Base-by-base conservation (phyloP, 1,284 basidiomycete species). In the Ganoderma lucidum region DNA sequence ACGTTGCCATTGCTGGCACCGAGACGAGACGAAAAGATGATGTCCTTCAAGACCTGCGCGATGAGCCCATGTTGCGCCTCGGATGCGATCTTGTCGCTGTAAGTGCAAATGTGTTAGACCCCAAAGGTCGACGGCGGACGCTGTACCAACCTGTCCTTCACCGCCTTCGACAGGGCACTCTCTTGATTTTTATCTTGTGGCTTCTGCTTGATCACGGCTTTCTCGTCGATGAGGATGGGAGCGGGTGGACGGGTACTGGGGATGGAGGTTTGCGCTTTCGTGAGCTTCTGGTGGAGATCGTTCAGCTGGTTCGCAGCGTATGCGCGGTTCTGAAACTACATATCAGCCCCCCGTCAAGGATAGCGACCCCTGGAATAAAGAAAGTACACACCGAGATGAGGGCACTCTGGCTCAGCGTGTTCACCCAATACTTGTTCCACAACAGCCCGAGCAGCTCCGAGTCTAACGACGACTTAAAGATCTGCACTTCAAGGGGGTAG, bases 341-440 rank as follows among this genome's bases (percentile, higher is more conserved):
- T 6, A 41, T 51, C 19, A 28, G 14, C 32, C 23, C 48, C 23
- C 35, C 19, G 45, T 19, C 53, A 32, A 14, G 8, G 23, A 12
- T 12, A 12, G 9, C 6, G 44, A 30, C 41, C 19, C 1, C 19
- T 3, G 23, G 42, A 4, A n/a, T 35, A 17, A 17, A 42, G 14
- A 58, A 35, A 48, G 23, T 14, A 83, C 93, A 64, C 67, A 97
- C 96, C 55, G 95, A 95, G 56, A 98, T 93, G 42, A 98, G 81
- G 2, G 96, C 92, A 77, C 93, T 96, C 78, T 96, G 95, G 76
- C 93, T 94, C 41, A 99, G 86, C 0, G 97, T 99, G 75, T 95
- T 96, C 23, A 97, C 95, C 97, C 97, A 99, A 77, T 99, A 99
- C 83, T 99, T 99, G 84, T 99, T 98, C 97, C 97, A 99, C 30